These are phyloP conservation scores for Neonectria faginata DNA, from an alignment of 2,329 filamentous ascomycete species.

Conservation along the genomic window DNA sequence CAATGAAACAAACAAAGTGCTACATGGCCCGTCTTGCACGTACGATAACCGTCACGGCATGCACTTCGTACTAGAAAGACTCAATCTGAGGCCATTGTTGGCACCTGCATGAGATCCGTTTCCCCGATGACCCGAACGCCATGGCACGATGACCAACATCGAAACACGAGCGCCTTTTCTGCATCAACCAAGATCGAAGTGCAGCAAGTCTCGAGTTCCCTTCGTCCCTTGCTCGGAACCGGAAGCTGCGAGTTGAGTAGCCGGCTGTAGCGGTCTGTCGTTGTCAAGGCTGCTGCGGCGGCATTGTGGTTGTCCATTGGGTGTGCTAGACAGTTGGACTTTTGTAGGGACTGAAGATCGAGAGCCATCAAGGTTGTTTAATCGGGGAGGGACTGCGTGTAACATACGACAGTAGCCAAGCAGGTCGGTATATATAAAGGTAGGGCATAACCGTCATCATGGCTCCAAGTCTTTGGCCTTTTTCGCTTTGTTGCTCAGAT, in stretches of 20 bases:
- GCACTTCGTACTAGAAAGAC: not conserved
- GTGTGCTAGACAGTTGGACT: not conserved
- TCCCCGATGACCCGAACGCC: slow-evolving; percentile 8
- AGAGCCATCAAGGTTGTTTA: slow-evolving; percentile 24
- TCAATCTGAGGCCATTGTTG: slow-evolving; percentile 11
- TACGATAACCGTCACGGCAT: slow-evolving; percentile 1
- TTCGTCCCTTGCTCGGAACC: slow-evolving; percentile 1
- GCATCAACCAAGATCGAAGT: not conserved
- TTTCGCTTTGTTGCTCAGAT: not conserved
- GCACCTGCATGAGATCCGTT: slow-evolving; percentile 17
- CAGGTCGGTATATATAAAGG: slow-evolving; percentile 13
- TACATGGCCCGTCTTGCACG: not conserved
- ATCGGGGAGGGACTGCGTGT: not conserved
- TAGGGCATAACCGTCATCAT: not conserved
- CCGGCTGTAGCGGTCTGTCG: slow-evolving; percentile 16
- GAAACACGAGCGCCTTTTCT: slow-evolving; percentile 2
- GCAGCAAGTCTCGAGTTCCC: not conserved
- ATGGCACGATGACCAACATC: not conserved
- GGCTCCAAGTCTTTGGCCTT: not conserved
- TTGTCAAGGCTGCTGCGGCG: not conserved
- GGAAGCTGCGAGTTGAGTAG: slow-evolving; percentile 13
- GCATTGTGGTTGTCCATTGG: not conserved
- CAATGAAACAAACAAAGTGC: not conserved
- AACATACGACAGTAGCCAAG: not conserved
- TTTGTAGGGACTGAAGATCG: not conserved